These are phyloP conservation scores for Puccinia horiana DNA, from an alignment of 1,284 basidiomycete species.

Conservation along the genomic window DNA sequence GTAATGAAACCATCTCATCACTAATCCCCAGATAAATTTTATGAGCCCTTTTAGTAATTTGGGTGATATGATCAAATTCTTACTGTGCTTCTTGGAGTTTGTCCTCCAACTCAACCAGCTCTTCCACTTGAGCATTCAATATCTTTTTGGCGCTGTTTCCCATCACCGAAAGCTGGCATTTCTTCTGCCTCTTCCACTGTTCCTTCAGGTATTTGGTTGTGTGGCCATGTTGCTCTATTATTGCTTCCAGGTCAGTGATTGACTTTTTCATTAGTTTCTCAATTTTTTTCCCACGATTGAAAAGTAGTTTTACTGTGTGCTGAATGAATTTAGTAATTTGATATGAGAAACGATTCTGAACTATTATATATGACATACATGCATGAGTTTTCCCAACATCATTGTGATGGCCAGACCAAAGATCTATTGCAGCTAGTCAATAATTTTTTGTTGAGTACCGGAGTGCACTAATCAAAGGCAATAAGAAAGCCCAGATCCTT, in stretches of 20 bases:
- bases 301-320: background rate
- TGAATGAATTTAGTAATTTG: background rate
- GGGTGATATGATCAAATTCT: background rate
- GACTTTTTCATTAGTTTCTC: background rate
- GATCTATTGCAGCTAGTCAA: background rate
- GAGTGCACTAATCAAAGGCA: background rate
- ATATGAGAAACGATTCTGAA: background rate
- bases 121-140: background rate
- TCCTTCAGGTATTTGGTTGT: background rate
- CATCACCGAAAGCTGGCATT: background rate
- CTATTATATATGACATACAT: background rate
- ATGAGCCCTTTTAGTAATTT: too few relatives aligned
- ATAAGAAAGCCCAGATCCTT: background rate
- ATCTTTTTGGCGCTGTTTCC: background rate
- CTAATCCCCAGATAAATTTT: background rate
- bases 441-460: background rate
- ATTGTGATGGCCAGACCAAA: background rate
- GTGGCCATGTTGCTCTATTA: background rate
- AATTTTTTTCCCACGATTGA: background rate
- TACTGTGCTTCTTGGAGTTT: background rate
- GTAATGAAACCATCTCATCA: background rate
- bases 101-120: background rate
- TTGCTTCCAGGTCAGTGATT: background rate
- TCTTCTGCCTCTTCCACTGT: background rate
- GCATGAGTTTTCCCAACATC: background rate